phyloP scores from a whole-genome alignment of 768 basidiomycete species.

The Tricholoma hemisulphureum region DNA sequence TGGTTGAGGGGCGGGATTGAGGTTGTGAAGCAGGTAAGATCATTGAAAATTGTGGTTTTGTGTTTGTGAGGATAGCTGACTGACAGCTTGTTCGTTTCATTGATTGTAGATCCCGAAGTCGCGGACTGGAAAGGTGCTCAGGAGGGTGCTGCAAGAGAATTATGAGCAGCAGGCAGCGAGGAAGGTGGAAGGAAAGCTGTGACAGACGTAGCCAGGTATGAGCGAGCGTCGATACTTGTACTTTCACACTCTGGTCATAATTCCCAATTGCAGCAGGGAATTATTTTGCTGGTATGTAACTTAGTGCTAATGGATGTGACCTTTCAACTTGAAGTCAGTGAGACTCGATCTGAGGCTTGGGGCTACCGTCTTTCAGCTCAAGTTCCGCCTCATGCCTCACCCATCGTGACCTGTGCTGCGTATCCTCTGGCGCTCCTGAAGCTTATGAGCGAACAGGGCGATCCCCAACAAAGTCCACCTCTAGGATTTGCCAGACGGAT shows the following conservation, averaged over 20 bases:
- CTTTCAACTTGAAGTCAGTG: too few species aligned
- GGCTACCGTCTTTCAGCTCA: too few species aligned
- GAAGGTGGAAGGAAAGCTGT: slow-evolving; percentile 33
- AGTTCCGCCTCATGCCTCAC: too few species aligned
- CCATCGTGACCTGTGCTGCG: too few species aligned
- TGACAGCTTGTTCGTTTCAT: neutral
- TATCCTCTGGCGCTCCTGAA: neutral
- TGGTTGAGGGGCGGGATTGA: slow-evolving; percentile 74
- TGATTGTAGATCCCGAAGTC: slow-evolving; percentile 63
- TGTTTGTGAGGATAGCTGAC: neutral
- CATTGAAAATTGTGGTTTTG: neutral
- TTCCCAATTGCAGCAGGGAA: too few species aligned
- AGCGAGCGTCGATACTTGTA: too few species aligned
- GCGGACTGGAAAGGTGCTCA: slow-evolving; percentile 70
- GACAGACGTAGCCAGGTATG: neutral
- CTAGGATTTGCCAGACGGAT: neutral
- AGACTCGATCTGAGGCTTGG: too few species aligned
- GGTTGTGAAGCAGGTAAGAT: slow-evolving; percentile 57
- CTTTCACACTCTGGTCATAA: too few species aligned
- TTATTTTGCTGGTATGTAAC: too few species aligned
- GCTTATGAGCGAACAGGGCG: neutral
- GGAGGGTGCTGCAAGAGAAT: slow-evolving; percentile 57
- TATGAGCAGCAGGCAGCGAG: slow-evolving; percentile 43
- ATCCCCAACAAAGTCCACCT: too few species aligned
- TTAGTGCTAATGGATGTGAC: too few species aligned